These are phyloP conservation scores for Talaromyces atroroseus DNA, from an alignment of 2,329 filamentous ascomycete species.

Conservation along the genomic window DNA sequence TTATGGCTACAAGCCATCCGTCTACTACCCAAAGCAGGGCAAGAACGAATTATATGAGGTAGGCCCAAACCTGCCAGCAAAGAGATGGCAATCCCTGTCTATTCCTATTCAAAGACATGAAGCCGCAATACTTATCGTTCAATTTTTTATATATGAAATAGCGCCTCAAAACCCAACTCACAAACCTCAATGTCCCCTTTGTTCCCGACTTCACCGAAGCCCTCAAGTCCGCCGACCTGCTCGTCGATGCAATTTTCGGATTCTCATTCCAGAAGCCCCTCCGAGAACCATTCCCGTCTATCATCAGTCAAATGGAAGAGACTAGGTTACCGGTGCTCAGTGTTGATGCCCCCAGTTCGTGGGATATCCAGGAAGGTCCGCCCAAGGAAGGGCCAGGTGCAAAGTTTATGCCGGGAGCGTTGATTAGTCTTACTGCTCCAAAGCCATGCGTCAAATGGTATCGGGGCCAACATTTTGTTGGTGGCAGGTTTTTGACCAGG, in stretches of 20 bases:
- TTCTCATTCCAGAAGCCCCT: constrained; percentile 92
- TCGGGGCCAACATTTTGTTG: constrained; percentile 82
- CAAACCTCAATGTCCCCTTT: constrained; percentile 77
- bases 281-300: constrained; percentile 79
- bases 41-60: constrained; percentile 88
- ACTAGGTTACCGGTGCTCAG: constrained; percentile 73
- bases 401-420: constrained; percentile 69
- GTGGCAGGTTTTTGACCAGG: constrained; percentile 79
- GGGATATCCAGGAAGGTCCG: constrained; percentile 85
- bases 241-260: constrained; percentile 91
- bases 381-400: constrained; percentile 70
- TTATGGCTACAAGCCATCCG: constrained; percentile 80
- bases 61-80: constrained; percentile 18
- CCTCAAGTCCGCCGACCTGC: constrained; percentile 64
- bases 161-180: constrained; percentile 78
- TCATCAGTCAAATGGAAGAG: constrained; percentile 71
- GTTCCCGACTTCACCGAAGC: constrained; percentile 69
- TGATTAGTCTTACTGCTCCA: constrained; percentile 87
- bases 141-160: constrained; percentile 29
- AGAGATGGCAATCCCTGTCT: neutral
- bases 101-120: neutral
- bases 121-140: neutral
- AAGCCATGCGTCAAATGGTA: constrained; percentile 86
- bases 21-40: constrained; percentile 90
- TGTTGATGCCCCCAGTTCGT: constrained; percentile 89